Percentiles rank a stretch among this genome's conserved stretches.
Evolutionary conservation across 495 filamentous ascomycete genomes (phyloP).

Genomic region (Amorphotheca resinae): DNA sequence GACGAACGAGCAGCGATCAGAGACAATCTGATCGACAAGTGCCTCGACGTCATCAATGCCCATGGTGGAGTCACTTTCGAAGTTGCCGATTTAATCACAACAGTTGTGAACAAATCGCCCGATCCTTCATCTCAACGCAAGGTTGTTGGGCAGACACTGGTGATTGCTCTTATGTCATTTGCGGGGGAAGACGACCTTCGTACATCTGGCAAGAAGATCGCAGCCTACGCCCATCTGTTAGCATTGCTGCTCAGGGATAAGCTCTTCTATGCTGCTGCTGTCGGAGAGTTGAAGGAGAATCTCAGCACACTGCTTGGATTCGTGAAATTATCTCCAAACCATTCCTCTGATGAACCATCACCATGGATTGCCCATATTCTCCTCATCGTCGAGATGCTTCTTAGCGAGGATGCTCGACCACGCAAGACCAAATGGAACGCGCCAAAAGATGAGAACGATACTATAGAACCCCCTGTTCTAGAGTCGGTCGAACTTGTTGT

Average conservation of each 20-base stretch:
- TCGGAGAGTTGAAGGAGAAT: slow-evolving; percentile 66
- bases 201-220: slow-evolving; percentile 66
- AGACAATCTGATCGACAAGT: slow-evolving; percentile 72
- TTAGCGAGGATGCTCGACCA: slow-evolving; percentile 78
- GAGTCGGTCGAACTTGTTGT: slow-evolving; percentile 50
- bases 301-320: slow-evolving; percentile 65
- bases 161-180: slow-evolving; percentile 80
- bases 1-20: slow-evolving; percentile 59
- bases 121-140: slow-evolving; percentile 51
- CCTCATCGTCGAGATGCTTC: slow-evolving; percentile 77
- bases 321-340: slow-evolving; percentile 58
- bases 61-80: slow-evolving; percentile 88
- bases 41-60: slow-evolving; percentile 75
- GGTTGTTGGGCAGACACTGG: slow-evolving; percentile 71
- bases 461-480: slow-evolving; percentile 42
- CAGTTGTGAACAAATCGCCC: slow-evolving; percentile 55
- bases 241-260: slow-evolving; percentile 76
- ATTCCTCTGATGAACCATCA: slow-evolving; percentile 57
- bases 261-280: slow-evolving; percentile 64
- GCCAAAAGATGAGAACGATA: slow-evolving; percentile 44
- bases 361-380: slow-evolving; percentile 90
- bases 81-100: slow-evolving; percentile 71
- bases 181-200: slow-evolving; percentile 59
- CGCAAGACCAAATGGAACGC: slow-evolving; percentile 57
- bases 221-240: slow-evolving; percentile 86